Evolutionary conservation across 441 rosid genomes (phyloP), one percentile per base, ranked within the genome.

Genomic region (Pelargonium myrrhifolium): DNA sequence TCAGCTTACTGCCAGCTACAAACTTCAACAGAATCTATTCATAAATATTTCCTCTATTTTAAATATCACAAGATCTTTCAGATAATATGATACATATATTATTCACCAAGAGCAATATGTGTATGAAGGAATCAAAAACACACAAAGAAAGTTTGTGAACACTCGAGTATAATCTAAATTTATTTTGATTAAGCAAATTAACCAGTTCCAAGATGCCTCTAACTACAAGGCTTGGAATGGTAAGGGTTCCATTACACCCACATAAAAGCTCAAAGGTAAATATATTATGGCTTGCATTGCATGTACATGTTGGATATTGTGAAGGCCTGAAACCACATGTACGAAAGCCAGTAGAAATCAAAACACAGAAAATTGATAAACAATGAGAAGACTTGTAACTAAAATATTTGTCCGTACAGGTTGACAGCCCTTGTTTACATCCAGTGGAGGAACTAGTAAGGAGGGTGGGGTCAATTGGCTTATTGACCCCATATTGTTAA

Each of bases 401-500:
- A 55, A 49, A 20, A 55, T 17, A 55, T 18, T n/a, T 6, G 26
- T 18, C 2, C 1, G 26, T n/a, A 18, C 60, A 55, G 9, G 12
- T 55, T 53, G 60, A 53, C 60, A 17, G 60, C 60, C 20, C 22
- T 53, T 53, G 6, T n/a, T n/a, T n/a, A n/a, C n/a, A n/a, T n/a
- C n/a, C n/a, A n/a, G n/a, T n/a, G n/a, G n/a, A n/a, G n/a, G n/a
- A n/a, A n/a, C n/a, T n/a, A n/a, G n/a, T n/a, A n/a, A n/a, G n/a
- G n/a, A n/a, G n/a, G n/a, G n/a, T n/a, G n/a, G n/a, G n/a, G n/a
- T n/a, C n/a, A n/a, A n/a, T n/a, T n/a, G n/a, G n/a, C n/a, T n/a
- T n/a, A n/a, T n/a, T n/a, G n/a, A n/a, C n/a, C n/a, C n/a, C n/a
- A n/a, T n/a, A n/a, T n/a, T n/a, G n/a, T n/a, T n/a, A n/a, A n/a